These are phyloP conservation scores for Pyricularia grisea DNA, from an alignment of 2,329 filamentous ascomycete genomes.

Conservation along the genomic window DNA sequence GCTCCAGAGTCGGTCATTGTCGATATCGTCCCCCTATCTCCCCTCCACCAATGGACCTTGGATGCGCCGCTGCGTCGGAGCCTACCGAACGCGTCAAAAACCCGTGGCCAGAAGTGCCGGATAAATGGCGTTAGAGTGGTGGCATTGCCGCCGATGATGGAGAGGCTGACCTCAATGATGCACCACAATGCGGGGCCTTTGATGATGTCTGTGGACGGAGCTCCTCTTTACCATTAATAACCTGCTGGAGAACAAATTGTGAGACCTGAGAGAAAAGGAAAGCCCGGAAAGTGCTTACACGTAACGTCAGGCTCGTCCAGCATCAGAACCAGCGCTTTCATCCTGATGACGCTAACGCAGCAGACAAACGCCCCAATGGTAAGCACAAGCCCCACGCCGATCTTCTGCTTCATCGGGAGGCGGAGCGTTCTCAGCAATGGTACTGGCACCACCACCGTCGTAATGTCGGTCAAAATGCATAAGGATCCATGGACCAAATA, in stretches of 20 bases:
- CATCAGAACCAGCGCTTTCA: not conserved
- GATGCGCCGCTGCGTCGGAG: too few species aligned
- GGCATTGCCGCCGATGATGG: slow-evolving; percentile 1
- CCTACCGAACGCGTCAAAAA: not conserved
- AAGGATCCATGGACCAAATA: not conserved
- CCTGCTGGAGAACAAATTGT: too few species aligned
- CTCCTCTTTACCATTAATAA: too few species aligned
- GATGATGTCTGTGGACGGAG: not conserved
- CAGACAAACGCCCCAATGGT: not conserved
- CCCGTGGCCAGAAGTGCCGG: not conserved
- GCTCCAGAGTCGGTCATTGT: too few species aligned
- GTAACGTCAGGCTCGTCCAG: not conserved
- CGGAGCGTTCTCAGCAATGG: not conserved
- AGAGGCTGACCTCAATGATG: not conserved
- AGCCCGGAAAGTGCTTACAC: not conserved
- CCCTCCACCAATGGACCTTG: not conserved
- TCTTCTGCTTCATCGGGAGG: not conserved
- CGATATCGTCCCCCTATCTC: too few species aligned
- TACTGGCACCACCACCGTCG: not conserved
- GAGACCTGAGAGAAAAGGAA: too few species aligned
- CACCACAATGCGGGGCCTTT: not conserved
- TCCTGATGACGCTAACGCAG: not conserved
- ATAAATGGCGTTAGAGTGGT: not conserved
- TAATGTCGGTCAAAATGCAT: not conserved
- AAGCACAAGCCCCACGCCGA: not conserved